Evolutionary conservation across 768 basidiomycete species (phyloP), one percentile per base, ranked within the genome.

Genomic region (Phanerochaete sordida): DNA sequence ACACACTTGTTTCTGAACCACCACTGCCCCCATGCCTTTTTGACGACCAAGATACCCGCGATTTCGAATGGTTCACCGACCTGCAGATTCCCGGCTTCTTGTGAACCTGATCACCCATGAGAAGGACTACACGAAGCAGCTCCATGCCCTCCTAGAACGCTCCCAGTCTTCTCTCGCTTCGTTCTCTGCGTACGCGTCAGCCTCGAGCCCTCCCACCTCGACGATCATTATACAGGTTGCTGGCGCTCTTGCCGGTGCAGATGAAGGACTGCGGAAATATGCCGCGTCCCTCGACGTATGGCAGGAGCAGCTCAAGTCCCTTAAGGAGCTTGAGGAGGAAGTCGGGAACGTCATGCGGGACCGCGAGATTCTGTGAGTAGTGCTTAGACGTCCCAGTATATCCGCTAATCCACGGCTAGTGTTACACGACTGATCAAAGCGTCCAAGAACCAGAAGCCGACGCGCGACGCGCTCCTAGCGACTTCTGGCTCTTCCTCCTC

Each of bases 351-450:
- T 92, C 55, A 74, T 90, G 61, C 75, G 88, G 5, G 91, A 93
- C 72, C 76, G 89, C 47, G 91, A 93, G 66, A 93, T 94, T 63
- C 78, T 93, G 91, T 92, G 62, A 68, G 88, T 80, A 12, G 27
- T 28, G 49, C 0, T 31, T n/a, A n/a, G 3, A 47, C 9, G 8
- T 50, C 47, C n/a, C 53, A 21, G 28, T 27, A 5, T 23, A 30
- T 23, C 23, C 50, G 31, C 27, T 19, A 46, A 55, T 26, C 27
- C 35, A 47, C 9, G 6, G 33, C 7, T 62, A 93, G 91, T 1
- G 86, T 93, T 21, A 91, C 87, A 1, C 83, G 91, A 9, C 80
- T 93, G 50, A 84, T 93, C 65, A 93, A 93, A 66, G 84, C 83
- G 2, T 90, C 90, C 24, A 90, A 88, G 51, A 81, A 80, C 65